Base-by-base conservation (phyloP, 257 asterid genomes). In the Solanum neorickii region DNA sequence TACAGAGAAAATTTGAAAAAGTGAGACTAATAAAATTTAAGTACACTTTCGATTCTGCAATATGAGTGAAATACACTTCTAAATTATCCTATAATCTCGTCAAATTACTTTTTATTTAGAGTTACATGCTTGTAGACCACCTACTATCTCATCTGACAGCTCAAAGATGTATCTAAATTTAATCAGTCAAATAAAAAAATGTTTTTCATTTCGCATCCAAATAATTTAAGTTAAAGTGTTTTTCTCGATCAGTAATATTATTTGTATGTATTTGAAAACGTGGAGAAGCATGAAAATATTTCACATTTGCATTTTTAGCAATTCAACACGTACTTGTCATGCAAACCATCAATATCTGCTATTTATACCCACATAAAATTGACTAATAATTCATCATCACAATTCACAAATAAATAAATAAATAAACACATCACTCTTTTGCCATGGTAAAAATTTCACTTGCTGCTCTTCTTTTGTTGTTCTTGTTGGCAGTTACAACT, bases 111-210 rank as follows among this genome's bases (percentile, higher is more conserved):
- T 42, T 42, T 42, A 42, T 10, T 42, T 10, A 42, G 1, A 42
- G 47, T 42, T 12, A 0, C 47, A 1, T 11, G 47, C 1, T 42
- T 10, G 5, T 42, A 42, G 0, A 42, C 1, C 13, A 42, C 13
- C 10, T 42, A 0, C 0, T 42, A 1, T 42, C 0, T 42, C 5
- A 42, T 42, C 13, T 3, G 10, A 3, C 46, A 41, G 46, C 9
- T 41, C 46, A 9, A 0, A 41, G 3, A 0, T 41, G 1, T 41
- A 41, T 41, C 3, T 9, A 42, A 9, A 0, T 42, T 42, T 42
- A 9, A 42, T 42, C 10, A 42, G 0, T 42, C 12, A 42, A 42
- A 42, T 9, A 42, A 3, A 42, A 2, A 12, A 10, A 0, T 42
- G 0, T 2, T 42, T 42, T 42, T 42, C 12, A 3, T 41, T 41